Evolutionary conservation across 306 rosid genomes (phyloP), one percentile per base, ranked within the genome.

Genomic region (Lagenaria siceraria): DNA sequence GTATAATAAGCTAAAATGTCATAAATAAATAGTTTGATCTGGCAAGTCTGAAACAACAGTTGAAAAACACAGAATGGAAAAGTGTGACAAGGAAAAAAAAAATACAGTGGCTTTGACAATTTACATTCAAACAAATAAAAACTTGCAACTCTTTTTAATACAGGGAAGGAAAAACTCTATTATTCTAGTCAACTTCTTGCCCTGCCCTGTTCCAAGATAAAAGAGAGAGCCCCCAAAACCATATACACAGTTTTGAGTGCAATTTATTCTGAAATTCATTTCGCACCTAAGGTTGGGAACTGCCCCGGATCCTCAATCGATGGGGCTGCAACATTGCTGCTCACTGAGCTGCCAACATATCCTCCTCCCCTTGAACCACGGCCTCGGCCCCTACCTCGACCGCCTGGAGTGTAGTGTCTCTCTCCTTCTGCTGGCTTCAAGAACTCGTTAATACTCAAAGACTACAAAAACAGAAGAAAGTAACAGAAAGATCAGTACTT

Each of bases 341-440:
- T 77, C 24, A 2, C 8, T 5, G 15, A 10, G 69, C 66, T 56
- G 53, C 94, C 92, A 10, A 75, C 75, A 46, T n/a, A 89, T 62
- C 95, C 91, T 62, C 95, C 91, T 52, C 93, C 97, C 21, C 95
- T 80, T 14, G 92, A 3, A 15, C 91, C 97, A 79, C 98, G 97
- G 21, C 91, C 92, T 25, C 78, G 91, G 5, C 98, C 97, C 25
- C 96, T 83, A 0, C 96, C 91, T 2, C 95, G 97, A 2, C 97
- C 97, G 5, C 97, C 89, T 10, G 86, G 65, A 33, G 6, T 21
- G 40, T 82, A 80, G 88, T 66, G 74, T 78, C 75, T 79, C 86
- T 92, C 96, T 10, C 98, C 98, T 54, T 88, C 98, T 76, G 91
- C 84, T 6, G 93, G 96, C 92, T 90, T 94, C 89, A 94, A 88